Evolutionary conservation across 768 basidiomycete genomes (phyloP).

Genomic region (Austroboletus eburneus): DNA sequence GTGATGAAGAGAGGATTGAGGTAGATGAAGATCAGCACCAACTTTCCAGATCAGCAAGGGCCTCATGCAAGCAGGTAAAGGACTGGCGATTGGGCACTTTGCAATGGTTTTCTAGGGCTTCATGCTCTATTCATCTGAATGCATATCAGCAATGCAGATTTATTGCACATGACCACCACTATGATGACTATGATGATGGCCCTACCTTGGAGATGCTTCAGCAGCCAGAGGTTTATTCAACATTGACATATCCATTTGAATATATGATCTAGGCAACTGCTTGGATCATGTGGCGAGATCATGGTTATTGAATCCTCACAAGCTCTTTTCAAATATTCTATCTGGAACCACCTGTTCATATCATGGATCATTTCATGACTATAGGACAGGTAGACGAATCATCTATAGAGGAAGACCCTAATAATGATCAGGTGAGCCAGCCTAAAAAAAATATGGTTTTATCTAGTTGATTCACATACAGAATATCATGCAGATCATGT

Average conservation of each 20-base stretch:
- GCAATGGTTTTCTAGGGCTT: background rate
- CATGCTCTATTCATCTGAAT: background rate
- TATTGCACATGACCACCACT: background rate
- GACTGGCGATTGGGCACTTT: background rate
- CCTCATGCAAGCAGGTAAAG: background rate
- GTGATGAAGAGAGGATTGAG: background rate
- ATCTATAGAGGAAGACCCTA: background rate
- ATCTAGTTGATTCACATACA: background rate
- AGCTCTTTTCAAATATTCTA: conserved; percentile 10
- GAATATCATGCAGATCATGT: background rate
- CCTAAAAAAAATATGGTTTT: background rate
- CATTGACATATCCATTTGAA: background rate
- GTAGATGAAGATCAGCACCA: background rate
- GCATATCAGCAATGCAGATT: background rate
- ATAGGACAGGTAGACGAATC: background rate
- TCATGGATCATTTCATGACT: conserved; percentile 1
- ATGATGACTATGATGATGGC: conserved; percentile 8
- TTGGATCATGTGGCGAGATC: conserved; percentile 9
- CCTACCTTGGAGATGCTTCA: conserved; percentile 9
- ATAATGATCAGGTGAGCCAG: background rate
- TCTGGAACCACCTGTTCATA: background rate
- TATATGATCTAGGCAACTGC: background rate
- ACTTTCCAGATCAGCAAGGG: background rate
- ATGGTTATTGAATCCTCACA: conserved; percentile 5
- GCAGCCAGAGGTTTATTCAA: conserved; percentile 1